Base-by-base conservation (phyloP, 139 green algal genomes). In the Trebouxia sp. region DNA sequence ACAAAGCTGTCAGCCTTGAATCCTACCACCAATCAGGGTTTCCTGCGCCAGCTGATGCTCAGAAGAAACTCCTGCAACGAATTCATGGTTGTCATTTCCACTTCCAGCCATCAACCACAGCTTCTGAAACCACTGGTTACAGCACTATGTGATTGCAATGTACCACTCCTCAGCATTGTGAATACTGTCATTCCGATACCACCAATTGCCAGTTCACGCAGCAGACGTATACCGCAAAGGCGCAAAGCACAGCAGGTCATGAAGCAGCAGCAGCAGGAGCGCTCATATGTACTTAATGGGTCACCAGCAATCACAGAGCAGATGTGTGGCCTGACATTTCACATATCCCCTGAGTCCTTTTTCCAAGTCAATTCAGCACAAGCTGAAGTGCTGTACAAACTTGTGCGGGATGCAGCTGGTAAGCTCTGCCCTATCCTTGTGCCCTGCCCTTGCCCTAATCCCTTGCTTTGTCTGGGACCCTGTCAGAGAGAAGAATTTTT, bases 291-390 rank as follows among this genome's bases (percentile, higher is more conserved):
- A 37, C 58, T 90, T 37, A 30, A 76, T 26, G 87, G 87, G 0
- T 6, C 20, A 24, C 6, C 70, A 5, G 62, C 35, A 28, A 88
- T 90, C 58, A 85, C 50, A 24, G 89, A 97, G 72, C 55, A 48
- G 2, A 66, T 97, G 80, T 80, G 79, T 32, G 90, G 89, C 0
- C 75, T 96, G 42, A 75, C 84, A 14, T 97, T 96, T 83, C 62
- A 87, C 28, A 86, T 98, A 3, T 94, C 87, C 0, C 81, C 92
- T 5, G 85, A 85, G 7, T 92, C 88, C 4, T 98, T 98, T 83
- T 98, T 98, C 82, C 95, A 98, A 82, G 93, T 89, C 77, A 98
- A 98, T 85, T 93, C 87, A 0, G 17, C n/a, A 12, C 91, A 96
- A 80, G 89, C 93, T 7, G 87, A 94, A 53, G 72, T 85, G 53